Base-by-base conservation (phyloP, 176 grass and related monocot species). In the Musa troglodytarum region DNA sequence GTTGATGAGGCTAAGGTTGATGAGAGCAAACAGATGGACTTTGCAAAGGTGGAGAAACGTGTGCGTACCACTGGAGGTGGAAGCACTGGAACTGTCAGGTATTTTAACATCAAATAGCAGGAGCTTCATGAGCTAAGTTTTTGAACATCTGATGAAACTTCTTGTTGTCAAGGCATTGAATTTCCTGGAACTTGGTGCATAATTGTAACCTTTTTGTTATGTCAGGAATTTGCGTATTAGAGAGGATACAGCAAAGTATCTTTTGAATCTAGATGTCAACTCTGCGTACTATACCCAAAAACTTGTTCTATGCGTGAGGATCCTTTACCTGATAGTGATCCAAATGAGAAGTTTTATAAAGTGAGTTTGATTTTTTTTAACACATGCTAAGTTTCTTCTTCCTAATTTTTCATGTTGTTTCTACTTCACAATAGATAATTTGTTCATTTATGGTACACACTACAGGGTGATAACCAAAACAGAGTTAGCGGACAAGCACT, bases 1-100 rank as follows among this genome's bases (percentile, higher is more conserved):
- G 85, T 98, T 72, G 95, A 98, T 82, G 95, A 98, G 79, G 95
- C 95, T 54, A 98, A 93, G 83, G 95, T 98, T 57, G 95, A 94
- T 58, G 95, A 98, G 84, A 93, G 90, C 69, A 85, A 86, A 19
- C 95, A 98, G 55, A 98, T 94, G 95, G 95, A 98, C 62, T 98
- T 98, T 56, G 90, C 95, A 28, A 98, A 98, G 82, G 95, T 98
- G 51, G 90, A 94, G 86, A 98, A 98, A 64, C 84, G 90, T 85
- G 95, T 98, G 24, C 86, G 90, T 68, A 98, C 95, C 63, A 98
- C 90, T 11, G 90, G 95, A 23, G 95, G 90, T 89, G 95, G 95
- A 73, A 98, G 95, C 82, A 98, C 95, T 13, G 95, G 90, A 83
- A 98, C 94, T 76, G 90, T 98, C 11, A 97, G 92, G 89, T 92